Evolutionary conservation across 2,329 filamentous ascomycete genomes (phyloP), one percentile per base, ranked within the genome.

Genomic region (Aureobasidium sp.): DNA sequence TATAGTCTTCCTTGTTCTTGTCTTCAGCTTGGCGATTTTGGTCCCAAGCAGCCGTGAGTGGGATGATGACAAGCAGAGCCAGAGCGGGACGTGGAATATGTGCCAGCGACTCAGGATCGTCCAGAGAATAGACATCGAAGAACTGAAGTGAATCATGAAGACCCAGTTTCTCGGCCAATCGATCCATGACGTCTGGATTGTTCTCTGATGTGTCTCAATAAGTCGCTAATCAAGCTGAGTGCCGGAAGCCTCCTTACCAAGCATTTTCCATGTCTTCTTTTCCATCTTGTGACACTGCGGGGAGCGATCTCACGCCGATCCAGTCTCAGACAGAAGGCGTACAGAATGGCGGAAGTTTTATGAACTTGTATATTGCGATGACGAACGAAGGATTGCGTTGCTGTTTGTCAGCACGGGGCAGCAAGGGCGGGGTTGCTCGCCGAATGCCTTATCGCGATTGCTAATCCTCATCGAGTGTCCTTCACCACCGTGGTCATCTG

Each of bases 1-100:
- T 66, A 66, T 85, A 84, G 9, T 74, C 69, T 2, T 67, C 62
- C 50, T 74, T 76, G 32, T 71, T 69, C 4, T 71, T 72, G 64
- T 77, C 74, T 36, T 82, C 75, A 13, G 69, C 65, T n/a, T 70
- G 71, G 46, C 80, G 79, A 15, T 74, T 71, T 52, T 71, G 68
- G 63, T 74, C 64, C 66, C 75, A 80, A 56, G 78, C 73, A 56
- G 66, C 57, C 17, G 72, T 70, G 27, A 64, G 44, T 1, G 81
- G 81, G 20, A 78, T 78, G 66, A 82, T 82, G 69, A 84, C 77
- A 56, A 85, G 76, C 8, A 85, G 70, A 8, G 81, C 82, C 65
- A 78, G 76, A n/a, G 75, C 78, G 0, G 82, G 82, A 8, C 81
- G 77, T 0, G 82, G 81, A 51, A 84, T 76, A 63, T 79, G 72